Conservation (phyloP, 495 filamentous ascomycete genomes). For the Aspergillus diversus region DNA sequence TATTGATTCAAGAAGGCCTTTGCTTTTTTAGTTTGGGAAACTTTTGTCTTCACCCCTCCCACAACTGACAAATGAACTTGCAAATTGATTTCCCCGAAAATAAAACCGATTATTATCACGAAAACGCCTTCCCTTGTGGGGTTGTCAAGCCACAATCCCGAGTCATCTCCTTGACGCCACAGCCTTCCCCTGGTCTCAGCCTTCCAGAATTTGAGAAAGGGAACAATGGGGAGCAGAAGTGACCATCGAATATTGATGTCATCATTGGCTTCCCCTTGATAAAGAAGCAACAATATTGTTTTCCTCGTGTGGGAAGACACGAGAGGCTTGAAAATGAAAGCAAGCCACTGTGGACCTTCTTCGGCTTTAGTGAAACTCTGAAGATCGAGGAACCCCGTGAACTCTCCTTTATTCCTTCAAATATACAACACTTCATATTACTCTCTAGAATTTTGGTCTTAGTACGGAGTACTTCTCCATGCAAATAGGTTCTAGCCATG, state of each 20-base stretch:
- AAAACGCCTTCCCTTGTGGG: not conserved
- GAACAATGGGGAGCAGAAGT: not conserved
- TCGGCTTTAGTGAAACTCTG: too few species aligned
- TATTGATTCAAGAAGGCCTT: too few species aligned
- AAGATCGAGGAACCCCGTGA: too few species aligned
- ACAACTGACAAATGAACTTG: not conserved
- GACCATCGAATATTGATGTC: not conserved
- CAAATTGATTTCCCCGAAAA: not conserved
- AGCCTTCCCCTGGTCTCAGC: slow-evolving; percentile 3
- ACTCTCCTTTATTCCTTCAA: too few species aligned
- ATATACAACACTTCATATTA: not conserved
- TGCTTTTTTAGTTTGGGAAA: not conserved
- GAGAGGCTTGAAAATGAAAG: too few species aligned
- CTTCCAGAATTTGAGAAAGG: not conserved
- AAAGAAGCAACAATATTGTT: not conserved
- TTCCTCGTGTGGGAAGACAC: too few species aligned
- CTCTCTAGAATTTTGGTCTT: not conserved
- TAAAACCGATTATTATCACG: not conserved
- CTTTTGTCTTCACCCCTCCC: not conserved
- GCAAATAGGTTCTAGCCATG: not conserved
- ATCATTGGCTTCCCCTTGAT: not conserved
- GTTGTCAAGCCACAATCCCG: slow-evolving; percentile 9
- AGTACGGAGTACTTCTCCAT: not conserved
- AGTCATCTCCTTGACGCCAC: slow-evolving; percentile 6
- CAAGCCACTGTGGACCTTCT: too few species aligned